These are phyloP conservation scores for Triangularia verruculosa DNA, from an alignment of 2,329 filamentous ascomycete genomes.

Conservation along the genomic window DNA sequence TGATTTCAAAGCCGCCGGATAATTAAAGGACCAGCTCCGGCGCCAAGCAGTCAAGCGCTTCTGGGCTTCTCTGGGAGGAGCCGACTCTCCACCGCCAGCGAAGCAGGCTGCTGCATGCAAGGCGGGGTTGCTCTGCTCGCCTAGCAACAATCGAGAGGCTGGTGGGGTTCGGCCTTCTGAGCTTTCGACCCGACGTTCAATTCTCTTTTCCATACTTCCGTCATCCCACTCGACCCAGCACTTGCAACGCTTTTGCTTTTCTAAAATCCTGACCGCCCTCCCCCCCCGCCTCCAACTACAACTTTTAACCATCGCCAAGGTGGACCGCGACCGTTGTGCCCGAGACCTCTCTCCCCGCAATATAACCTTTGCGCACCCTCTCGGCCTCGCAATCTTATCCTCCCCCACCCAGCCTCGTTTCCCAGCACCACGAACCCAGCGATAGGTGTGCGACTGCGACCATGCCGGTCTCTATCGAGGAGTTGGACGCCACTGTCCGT, in stretches of 20 bases:
- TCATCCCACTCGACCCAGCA: constrained; percentile 23
- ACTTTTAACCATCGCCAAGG: background rate
- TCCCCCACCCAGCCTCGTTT: constrained; percentile 20
- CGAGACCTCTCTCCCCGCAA: background rate
- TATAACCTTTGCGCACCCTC: constrained; percentile 3
- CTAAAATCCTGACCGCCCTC: constrained; percentile 17
- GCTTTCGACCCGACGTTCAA: constrained; percentile 31
- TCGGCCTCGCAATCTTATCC: constrained; percentile 25
- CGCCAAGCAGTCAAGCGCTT: background rate
- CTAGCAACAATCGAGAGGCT: constrained; percentile 31
- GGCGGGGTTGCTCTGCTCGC: constrained; percentile 23
- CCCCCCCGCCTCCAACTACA: constrained; percentile 8
- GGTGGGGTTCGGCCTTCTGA: constrained; percentile 31
- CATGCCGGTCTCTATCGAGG: constrained; percentile 76
- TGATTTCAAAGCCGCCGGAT: constrained; percentile 2
- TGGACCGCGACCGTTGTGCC: constrained; percentile 4
- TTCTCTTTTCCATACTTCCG: constrained; percentile 28
- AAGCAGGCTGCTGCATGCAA: constrained; percentile 13
- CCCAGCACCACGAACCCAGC: constrained; percentile 1
- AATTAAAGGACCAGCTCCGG: background rate
- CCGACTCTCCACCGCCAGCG: constrained; percentile 14
- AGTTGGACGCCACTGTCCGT: constrained; percentile 94
- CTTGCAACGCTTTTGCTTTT: constrained; percentile 8
- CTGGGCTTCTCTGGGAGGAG: background rate
- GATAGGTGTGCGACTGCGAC: constrained; percentile 32